Evolutionary conservation across 257 asterid species (phyloP), one percentile per base, ranked within the genome.

Genomic region (Przewalskia tangutica): DNA sequence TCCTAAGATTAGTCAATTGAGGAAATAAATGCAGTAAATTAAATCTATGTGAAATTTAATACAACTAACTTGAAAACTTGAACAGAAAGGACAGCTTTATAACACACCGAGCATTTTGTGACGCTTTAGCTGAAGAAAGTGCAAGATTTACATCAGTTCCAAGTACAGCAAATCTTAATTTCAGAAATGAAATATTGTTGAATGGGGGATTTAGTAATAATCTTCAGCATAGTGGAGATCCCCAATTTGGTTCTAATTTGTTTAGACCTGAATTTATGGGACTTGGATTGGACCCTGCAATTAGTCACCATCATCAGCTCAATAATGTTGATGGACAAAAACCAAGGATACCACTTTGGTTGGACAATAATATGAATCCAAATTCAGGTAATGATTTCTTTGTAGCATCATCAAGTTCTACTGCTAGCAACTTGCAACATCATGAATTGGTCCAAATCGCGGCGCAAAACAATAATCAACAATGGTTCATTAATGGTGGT

Each of bases 71-170:
- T 27, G 55, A 56, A 32, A 34, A 27, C 32, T 32, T 58, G 63
- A 50, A 75, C 77, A 84, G 86, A 65, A 84, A 81, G 81, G 86
- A 84, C 64, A 84, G 81, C 42, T 84, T 68, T 75, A 80, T 84
- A 71, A 80, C 84, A n/a, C 86, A 84, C 58, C 81, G 83, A 71
- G 84, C 86, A 11, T 78, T 84, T 16, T 84, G 86, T 36, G 84
- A 84, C 73, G 86, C 80, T 4, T 77, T 84, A 80, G 84, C 81
- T 2, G 80, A 84, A 79, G 86, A 84, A 62, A 70, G 84, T 70
- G 66, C 84, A 53, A 78, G 82, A 53, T 65, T 68, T 46, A 75
- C 82, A 16, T 46, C 81, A 32, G 62, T 77, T 60, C 63, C 63
- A 60, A 60, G 54, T 23, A 36, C 81, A 7, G 8, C 79, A 13